Evolutionary conservation across 495 filamentous ascomycete genomes (phyloP).

Genomic region (Neurospora africana): DNA sequence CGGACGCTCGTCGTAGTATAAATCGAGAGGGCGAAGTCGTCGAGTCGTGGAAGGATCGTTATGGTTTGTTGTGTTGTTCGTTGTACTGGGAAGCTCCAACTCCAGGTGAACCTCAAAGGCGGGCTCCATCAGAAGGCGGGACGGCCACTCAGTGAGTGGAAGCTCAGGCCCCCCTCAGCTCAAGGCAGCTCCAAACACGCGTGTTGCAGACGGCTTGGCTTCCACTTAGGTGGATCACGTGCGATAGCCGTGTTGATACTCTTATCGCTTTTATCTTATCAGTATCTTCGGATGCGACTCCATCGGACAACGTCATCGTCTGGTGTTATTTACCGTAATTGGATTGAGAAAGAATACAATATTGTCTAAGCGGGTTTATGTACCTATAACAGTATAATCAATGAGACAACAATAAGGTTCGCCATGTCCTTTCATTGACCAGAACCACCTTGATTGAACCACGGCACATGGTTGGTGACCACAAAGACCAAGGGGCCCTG

Average conservation of each 20-base stretch:
- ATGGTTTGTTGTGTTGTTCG: background rate
- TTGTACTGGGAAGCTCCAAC: slow-evolving; percentile 2
- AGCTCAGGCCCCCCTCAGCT: slow-evolving; percentile 25
- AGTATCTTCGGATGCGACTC: background rate
- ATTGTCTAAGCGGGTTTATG: background rate
- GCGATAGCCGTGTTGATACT: background rate
- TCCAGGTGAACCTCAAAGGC: background rate
- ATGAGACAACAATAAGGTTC: background rate
- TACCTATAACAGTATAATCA: background rate
- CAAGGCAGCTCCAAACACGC: slow-evolving; percentile 40
- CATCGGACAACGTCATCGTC: background rate
- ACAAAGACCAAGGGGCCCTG: background rate
- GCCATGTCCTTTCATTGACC: background rate
- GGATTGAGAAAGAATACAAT: background rate
- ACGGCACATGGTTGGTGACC: background rate
- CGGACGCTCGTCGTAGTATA: background rate
- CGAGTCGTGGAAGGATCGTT: background rate
- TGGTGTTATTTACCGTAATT: background rate
- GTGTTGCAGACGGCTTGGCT: slow-evolving; percentile 15
- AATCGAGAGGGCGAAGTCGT: background rate
- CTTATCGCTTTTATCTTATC: slow-evolving; percentile 7
- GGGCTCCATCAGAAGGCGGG: background rate
- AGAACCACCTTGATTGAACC: background rate
- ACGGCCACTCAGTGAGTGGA: slow-evolving; percentile 10
- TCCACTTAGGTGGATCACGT: slow-evolving; percentile 12